phyloP scores from a whole-genome alignment of 305 asterid species.

The Fraxinus greggii region DNA sequence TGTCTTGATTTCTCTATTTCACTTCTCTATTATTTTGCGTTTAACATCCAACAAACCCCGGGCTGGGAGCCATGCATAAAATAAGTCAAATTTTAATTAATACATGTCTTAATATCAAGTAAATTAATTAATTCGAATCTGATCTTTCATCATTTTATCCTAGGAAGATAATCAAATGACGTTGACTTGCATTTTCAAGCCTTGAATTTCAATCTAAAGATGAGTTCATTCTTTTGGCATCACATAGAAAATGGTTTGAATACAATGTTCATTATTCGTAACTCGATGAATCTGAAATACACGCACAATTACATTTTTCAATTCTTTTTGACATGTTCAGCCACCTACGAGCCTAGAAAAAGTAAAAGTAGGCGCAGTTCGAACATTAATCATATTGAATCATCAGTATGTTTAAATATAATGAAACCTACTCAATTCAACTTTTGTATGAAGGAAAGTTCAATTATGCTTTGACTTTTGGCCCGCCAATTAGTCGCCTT shows the following conservation, averaged over 20 bases:
- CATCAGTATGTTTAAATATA: background rate
- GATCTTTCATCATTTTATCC: background rate
- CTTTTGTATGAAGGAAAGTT: background rate
- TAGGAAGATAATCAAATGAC: background rate
- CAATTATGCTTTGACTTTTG: background rate
- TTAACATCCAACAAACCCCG: background rate
- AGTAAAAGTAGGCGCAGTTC: background rate
- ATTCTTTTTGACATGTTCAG: background rate
- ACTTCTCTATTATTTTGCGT: no score
- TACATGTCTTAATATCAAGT: background rate
- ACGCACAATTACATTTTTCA: background rate
- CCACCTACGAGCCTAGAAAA: background rate
- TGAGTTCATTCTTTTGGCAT: background rate
- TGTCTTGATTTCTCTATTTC: no score
- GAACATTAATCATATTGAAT: background rate
- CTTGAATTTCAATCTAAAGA: slow-evolving; percentile 8
- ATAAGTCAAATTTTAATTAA: background rate
- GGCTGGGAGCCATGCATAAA: background rate
- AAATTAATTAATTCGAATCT: background rate
- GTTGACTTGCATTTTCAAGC: background rate
- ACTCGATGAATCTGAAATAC: background rate
- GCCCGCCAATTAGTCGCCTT: background rate
- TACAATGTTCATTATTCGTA: background rate
- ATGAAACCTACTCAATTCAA: background rate
- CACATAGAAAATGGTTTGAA: background rate